phyloP scores from a whole-genome alignment of 2,329 filamentous ascomycete genomes.

The Fusarium veterinarium region DNA sequence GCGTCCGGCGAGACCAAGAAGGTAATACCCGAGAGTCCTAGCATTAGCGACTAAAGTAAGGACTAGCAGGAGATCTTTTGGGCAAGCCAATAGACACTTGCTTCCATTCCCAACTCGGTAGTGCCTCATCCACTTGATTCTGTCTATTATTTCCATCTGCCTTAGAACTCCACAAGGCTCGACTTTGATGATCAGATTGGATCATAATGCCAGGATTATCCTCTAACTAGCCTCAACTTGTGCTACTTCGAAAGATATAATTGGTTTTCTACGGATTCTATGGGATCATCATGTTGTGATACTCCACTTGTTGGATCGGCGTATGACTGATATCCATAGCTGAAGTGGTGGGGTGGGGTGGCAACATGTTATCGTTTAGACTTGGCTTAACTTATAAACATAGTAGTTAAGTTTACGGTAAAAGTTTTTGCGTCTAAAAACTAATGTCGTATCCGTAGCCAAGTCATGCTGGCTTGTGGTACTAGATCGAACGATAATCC shows the following conservation, averaged over 20 bases:
- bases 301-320: conserved; percentile 7
- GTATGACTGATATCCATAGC: background rate
- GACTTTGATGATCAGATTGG: background rate
- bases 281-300: background rate
- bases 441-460: background rate
- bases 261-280: accelerated
- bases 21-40: conserved; percentile 3
- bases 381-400: background rate
- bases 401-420: background rate
- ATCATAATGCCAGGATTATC: background rate
- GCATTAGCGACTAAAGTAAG: background rate
- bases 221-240: background rate
- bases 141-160: background rate
- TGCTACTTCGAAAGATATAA: background rate
- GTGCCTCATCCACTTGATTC: background rate
- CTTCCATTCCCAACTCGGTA: background rate
- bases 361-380: too few species aligned
- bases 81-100: background rate
- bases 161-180: background rate
- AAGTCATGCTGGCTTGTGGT: background rate
- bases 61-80: background rate
- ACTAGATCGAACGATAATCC: background rate
- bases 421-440: background rate
- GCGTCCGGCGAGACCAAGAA: conserved; percentile 9
- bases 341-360: background rate